Evolutionary conservation across 352 stramenopile species (phyloP).

Genomic region (Pythium phragmiticola): DNA sequence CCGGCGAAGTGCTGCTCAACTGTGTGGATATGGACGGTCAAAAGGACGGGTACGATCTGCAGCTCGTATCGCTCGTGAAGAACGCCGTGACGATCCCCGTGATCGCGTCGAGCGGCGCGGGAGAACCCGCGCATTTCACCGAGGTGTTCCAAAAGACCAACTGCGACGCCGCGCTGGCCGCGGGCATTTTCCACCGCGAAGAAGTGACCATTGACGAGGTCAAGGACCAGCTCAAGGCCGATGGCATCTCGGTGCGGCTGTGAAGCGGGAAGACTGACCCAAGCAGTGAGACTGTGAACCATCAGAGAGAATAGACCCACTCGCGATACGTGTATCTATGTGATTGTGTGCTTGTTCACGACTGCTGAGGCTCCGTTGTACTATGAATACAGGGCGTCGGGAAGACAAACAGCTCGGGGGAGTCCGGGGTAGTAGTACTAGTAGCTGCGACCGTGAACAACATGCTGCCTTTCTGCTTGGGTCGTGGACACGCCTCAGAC

Average conservation of each 20-base stretch:
- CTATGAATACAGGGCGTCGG: background rate
- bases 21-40: conserved; percentile 99
- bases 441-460: conserved; percentile 9
- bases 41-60: conserved; percentile 85
- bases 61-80: conserved; percentile 71
- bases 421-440: background rate
- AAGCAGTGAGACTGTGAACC: background rate
- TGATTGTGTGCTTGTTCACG: background rate
- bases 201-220: conserved; percentile 95
- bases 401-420: conserved; percentile 13
- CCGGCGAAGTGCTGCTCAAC: conserved; percentile 98
- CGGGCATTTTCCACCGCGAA: conserved; percentile 98
- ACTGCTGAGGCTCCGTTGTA: background rate
- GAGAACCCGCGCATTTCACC: conserved; percentile 92
- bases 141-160: conserved; percentile 92
- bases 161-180: conserved; percentile 96
- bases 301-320: background rate
- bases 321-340: background rate
- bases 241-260: conserved; percentile 69
- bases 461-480: background rate
- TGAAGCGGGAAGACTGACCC: conserved; percentile 16
- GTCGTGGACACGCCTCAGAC: conserved; percentile 9
- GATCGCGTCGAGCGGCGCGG: conserved; percentile 96
- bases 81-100: conserved; percentile 95
- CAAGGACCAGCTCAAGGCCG: conserved; percentile 87